These are phyloP conservation scores for Neoascochyta sp. DNA, from an alignment of 2,329 filamentous ascomycete species.

Conservation along the genomic window DNA sequence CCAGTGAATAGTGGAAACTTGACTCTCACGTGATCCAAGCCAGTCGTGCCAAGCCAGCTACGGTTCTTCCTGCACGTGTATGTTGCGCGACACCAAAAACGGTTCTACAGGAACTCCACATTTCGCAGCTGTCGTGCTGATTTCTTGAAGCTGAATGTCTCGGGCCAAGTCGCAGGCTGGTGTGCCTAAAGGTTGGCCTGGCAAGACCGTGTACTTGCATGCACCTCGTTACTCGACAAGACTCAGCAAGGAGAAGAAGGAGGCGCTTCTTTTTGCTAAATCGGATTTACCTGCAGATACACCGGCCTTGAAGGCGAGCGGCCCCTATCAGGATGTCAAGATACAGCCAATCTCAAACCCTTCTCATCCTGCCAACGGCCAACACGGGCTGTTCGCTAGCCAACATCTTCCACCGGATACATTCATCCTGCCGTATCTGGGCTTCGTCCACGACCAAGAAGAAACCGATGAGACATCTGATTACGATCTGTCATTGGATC, in stretches of 20 bases:
- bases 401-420: slow-evolving; percentile 43
- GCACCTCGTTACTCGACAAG: slow-evolving; percentile 32
- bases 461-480: slow-evolving; percentile 44
- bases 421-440: slow-evolving; percentile 51
- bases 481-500: slow-evolving; percentile 52
- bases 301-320: slow-evolving; percentile 11
- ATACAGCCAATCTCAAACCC: slow-evolving; percentile 42
- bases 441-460: slow-evolving; percentile 46
- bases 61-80: no score
- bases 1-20: no score
- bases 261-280: slow-evolving; percentile 18
- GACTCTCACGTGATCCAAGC: no score
- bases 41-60: no score
- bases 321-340: slow-evolving; percentile 39
- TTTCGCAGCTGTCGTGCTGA: no score
- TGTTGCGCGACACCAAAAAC: no score
- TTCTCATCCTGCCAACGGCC: slow-evolving; percentile 48
- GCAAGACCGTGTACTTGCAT: slow-evolving; percentile 23
- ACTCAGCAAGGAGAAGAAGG: slow-evolving; percentile 20
- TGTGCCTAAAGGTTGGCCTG: slow-evolving; percentile 33
- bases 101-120: no score
- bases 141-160: no score
- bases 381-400: slow-evolving; percentile 49
- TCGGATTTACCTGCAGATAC: slow-evolving; percentile 14
- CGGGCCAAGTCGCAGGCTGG: slow-evolving; percentile 5